phyloP scores from a whole-genome alignment of 225 moss, liverwort and hornwort species.

The Sphagnum contortum region DNA sequence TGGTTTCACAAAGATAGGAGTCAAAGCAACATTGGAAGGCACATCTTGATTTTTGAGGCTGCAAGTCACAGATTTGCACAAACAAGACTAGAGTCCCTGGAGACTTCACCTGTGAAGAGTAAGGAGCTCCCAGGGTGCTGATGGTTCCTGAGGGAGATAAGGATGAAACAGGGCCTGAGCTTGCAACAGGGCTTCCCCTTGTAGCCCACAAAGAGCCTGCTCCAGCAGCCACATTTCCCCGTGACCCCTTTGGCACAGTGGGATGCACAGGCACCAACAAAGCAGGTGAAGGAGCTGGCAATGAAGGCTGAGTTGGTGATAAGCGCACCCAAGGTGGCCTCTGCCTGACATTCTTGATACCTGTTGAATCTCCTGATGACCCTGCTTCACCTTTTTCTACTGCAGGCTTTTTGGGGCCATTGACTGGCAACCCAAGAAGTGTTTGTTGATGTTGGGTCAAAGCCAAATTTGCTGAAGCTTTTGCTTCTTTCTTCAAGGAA shows the following conservation, averaged over 20 bases:
- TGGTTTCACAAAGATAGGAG: background rate
- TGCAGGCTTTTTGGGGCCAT: conserved; percentile 21
- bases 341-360: conserved; percentile 32
- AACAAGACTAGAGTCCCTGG: too few relatives aligned
- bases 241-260: conserved; percentile 35
- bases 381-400: conserved; percentile 22
- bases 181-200: conserved; percentile 31
- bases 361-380: conserved; percentile 23
- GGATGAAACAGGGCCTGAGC: conserved; percentile 40
- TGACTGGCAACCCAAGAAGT: conserved; percentile 37
- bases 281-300: conserved; percentile 38
- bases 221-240: conserved; percentile 25
- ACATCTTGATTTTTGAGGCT: too few relatives aligned
- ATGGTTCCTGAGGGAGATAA: conserved; percentile 33
- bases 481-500: conserved; percentile 15
- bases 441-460: conserved; percentile 60
- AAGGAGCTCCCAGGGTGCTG: conserved; percentile 22
- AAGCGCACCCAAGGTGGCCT: conserved; percentile 46
- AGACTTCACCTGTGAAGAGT: conserved; percentile 31
- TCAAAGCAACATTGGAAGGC: background rate
- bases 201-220: conserved; percentile 37
- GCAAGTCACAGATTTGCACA: too few relatives aligned
- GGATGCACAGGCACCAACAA: conserved; percentile 80
- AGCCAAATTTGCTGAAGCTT: conserved; percentile 13
- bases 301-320: conserved; percentile 44